Base-by-base conservation (phyloP, 2,329 filamentous ascomycete genomes). In the Apiospora phragmitis region DNA sequence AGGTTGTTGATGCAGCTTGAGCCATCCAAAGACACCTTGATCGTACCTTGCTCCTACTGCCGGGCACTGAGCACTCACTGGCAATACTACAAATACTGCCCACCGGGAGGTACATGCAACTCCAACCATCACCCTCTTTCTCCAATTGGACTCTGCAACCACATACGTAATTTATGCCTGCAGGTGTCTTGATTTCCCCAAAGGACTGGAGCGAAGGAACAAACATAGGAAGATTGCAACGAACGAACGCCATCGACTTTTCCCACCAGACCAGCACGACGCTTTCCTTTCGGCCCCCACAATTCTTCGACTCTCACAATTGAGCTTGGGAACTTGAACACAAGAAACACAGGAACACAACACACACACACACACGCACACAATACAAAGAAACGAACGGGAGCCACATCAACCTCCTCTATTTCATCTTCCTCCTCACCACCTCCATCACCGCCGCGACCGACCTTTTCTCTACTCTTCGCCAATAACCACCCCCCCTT, bases 391-490 rank as follows among this genome's bases (percentile, higher is more conserved):
- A 62, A 62, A 62, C 55, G 32, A 62, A 35, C 29, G 55, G 55
- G 55, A 62, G 55, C 55, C 55, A 62, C 55, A 62, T 62, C 55
- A 62, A 62, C 55, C 55, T 62, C 55, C 55, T 62, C 55, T 62
- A 62, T 67, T 62, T 67, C 65, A 42, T 35, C 65, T 67, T 35
- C 38, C 65, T 67, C 65, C 65, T 67, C 65, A 29, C 41, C 43
- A 67, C 65, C 65, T 38, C 65, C 65, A 67, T 38, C 45, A 43
- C 32, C 45, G 26, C 42, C 65, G 45, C 65, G 14, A 67, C 65
- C n/a, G 42, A 29, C 65, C 65, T 47, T 67, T 67, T 47, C 65
- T 47, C 65, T 47, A 6, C 65, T 67, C 35, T 35, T 67, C n/a
- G 32, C 55, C 55, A 62, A 62, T 62, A 62, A 62, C 55, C 55